Conservation (phyloP, 2,329 filamentous ascomycete species). For the Colletotrichum sp. region DNA sequence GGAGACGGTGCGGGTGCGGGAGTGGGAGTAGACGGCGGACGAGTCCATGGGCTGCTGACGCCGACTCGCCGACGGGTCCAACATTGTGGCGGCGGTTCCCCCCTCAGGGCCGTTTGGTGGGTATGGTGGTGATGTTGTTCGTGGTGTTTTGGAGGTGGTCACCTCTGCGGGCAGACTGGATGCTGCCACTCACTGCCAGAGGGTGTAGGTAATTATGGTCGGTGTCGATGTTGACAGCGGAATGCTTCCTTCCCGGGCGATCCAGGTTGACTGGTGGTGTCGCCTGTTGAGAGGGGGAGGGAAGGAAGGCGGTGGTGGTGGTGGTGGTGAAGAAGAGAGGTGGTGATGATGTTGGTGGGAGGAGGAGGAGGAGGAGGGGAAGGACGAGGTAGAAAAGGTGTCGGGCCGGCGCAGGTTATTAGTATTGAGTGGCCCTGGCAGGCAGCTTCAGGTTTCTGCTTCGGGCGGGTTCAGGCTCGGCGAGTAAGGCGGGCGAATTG, state of each 20-base stretch:
- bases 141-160: not conserved
- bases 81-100: not conserved
- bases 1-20: constrained; percentile 60
- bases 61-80: constrained; percentile 27
- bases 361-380: not conserved
- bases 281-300: not conserved
- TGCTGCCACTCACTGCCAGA: not conserved
- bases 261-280: not conserved
- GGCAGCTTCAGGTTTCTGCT: not conserved
- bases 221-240: not conserved
- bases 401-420: not conserved
- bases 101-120: not conserved
- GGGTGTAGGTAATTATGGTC: not conserved
- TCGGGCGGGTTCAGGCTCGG: not conserved
- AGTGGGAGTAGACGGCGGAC: constrained; percentile 53
- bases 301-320: not conserved
- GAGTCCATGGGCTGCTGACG: constrained; percentile 25
- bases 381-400: not conserved
- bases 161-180: not conserved
- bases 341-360: not conserved
- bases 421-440: not conserved
- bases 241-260: not conserved
- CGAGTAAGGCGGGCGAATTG: not conserved
- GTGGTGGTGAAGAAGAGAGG: not conserved
- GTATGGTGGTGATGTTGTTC: not conserved